Evolutionary conservation across 257 asterid species (phyloP).

Genomic region (Rubia yunnanensis): DNA sequence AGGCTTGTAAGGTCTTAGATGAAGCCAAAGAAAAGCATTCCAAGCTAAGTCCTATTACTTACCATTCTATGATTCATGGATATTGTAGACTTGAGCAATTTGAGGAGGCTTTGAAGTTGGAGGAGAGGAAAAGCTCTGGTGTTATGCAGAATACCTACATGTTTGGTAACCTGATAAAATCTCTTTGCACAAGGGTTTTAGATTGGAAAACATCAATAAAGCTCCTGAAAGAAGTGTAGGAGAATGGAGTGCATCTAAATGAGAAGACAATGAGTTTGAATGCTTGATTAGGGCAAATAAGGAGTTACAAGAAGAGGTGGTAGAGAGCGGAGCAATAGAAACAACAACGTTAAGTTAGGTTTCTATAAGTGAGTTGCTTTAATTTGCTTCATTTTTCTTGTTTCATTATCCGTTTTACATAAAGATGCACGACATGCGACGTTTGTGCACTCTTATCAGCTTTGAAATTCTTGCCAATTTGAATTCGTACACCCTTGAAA

Average conservation of each 20-base stretch:
- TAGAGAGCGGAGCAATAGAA: conserved; percentile 17
- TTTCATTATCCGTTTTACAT: background rate
- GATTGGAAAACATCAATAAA: conserved; percentile 79
- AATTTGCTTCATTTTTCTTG: background rate
- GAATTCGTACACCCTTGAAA: too few species aligned
- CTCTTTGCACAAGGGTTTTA: conserved; percentile 73
- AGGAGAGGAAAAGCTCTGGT: conserved; percentile 67
- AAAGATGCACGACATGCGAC: background rate
- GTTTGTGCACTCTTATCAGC: background rate
- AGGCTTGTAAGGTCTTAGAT: conserved; percentile 52
- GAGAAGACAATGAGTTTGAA: conserved; percentile 57
- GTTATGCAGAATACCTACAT: conserved; percentile 55
- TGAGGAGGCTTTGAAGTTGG: conserved; percentile 54
- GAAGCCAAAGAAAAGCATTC: conserved; percentile 62
- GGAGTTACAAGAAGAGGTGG: conserved; percentile 54
- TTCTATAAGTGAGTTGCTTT: background rate
- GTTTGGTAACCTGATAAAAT: conserved; percentile 69
- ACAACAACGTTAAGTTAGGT: conserved; percentile 12
- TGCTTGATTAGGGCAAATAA: conserved; percentile 66
- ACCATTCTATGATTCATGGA: conserved; percentile 69
- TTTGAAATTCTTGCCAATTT: background rate
- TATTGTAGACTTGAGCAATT: conserved; percentile 73
- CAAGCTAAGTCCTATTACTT: conserved; percentile 48
- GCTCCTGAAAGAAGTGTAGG: conserved; percentile 61
- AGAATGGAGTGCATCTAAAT: conserved; percentile 51